phyloP scores from a whole-genome alignment of 352 stramenopile species.

The Phytopythium sindhum region DNA sequence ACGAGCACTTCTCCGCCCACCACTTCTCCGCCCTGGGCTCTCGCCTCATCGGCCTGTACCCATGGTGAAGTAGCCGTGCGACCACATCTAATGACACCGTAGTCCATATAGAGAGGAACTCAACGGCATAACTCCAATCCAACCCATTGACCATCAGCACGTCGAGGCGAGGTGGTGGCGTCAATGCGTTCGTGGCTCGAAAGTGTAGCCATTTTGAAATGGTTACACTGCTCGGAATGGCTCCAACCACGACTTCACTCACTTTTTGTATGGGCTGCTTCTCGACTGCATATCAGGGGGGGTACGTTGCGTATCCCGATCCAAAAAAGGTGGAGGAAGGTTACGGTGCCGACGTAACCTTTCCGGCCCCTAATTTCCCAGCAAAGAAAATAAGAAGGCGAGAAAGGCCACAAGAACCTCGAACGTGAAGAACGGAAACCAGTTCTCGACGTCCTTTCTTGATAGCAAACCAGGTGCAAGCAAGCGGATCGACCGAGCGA shows the following conservation, averaged over 20 bases:
- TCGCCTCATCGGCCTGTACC: conserved; percentile 58
- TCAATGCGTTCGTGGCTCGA: background rate
- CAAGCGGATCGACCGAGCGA: background rate
- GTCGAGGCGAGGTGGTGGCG: too few species aligned
- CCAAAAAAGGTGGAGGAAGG: background rate
- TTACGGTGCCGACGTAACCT: background rate
- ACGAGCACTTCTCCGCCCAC: conserved; percentile 61
- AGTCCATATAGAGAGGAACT: background rate
- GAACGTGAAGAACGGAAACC: background rate
- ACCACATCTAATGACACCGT: background rate
- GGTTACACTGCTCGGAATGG: background rate
- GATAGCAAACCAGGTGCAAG: background rate
- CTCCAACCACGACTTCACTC: background rate
- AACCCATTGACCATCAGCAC: too few species aligned
- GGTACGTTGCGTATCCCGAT: conserved; percentile 1
- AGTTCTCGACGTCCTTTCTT: conserved; percentile 3
- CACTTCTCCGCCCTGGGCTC: conserved; percentile 60
- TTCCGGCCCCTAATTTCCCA: background rate
- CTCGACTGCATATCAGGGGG: too few species aligned
- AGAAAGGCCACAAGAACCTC: background rate
- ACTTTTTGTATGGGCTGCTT: background rate
- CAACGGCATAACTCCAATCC: too few species aligned
- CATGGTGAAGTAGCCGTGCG: conserved; percentile 33
- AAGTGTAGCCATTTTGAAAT: conserved; percentile 1
- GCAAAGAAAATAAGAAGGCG: too few species aligned